Percentiles rank a stretch among this genome's conserved stretches.
Conservation (phyloP, 2,329 filamentous ascomycete genomes). For the Pseudocercospora cruenta region DNA sequence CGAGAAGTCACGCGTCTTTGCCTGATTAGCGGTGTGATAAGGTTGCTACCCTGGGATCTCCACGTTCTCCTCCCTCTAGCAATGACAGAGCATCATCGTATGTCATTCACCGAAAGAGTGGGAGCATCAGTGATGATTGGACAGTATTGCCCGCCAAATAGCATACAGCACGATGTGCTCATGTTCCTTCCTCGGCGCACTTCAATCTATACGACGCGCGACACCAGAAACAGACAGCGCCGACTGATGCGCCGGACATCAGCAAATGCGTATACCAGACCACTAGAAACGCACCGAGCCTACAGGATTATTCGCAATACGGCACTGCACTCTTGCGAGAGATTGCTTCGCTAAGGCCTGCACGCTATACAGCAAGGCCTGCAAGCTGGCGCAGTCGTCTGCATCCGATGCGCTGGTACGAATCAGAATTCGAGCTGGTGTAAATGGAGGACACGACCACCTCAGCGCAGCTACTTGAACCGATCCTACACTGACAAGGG, state of each 20-base stretch:
- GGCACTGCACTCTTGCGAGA: constrained; percentile 17
- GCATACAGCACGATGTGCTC: background rate
- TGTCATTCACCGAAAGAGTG: background rate
- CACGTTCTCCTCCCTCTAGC: background rate
- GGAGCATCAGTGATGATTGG: background rate
- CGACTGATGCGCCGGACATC: background rate
- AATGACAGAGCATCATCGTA: background rate
- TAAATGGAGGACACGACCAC: constrained; percentile 2
- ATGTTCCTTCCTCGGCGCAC: background rate
- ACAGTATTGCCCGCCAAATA: background rate
- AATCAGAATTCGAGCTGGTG: constrained; percentile 4
- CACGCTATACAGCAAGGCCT: background rate
- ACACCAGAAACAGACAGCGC: background rate
- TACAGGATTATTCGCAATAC: constrained; percentile 7
- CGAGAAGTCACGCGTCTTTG: background rate
- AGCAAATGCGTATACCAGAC: background rate
- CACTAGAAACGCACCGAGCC: constrained; percentile 15
- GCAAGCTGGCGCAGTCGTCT: constrained; percentile 7
- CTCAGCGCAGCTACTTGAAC: constrained; percentile 1
- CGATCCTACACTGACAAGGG: constrained; percentile 9
- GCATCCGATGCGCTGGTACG: constrained; percentile 1
- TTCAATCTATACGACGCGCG: background rate
- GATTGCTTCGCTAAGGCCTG: constrained; percentile 7
- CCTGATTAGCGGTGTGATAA: background rate
- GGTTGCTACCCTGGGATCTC: background rate